Percentiles rank a stretch among this genome's conserved stretches.
Conservation (phyloP, 768 basidiomycete species). For the Boletus rubescentipes region DNA sequence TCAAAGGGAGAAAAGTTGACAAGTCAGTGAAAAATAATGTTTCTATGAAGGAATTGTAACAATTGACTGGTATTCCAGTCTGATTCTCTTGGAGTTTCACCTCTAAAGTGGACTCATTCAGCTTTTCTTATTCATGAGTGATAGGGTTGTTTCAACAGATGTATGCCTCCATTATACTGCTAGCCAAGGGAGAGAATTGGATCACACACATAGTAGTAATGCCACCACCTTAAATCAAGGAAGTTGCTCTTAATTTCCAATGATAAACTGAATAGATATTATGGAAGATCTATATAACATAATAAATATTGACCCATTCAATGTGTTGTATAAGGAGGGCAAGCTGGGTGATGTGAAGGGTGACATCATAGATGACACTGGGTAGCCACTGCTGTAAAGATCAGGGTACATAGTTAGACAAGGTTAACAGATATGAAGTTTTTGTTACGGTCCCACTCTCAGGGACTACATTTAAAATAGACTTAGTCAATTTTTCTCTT, state of each 20-base stretch:
- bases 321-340: slow-evolving; percentile 80
- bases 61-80: no score
- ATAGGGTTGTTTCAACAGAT: no score
- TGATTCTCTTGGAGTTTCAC: no score
- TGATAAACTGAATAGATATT: slow-evolving; percentile 37
- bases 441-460: no score
- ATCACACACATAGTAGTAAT: slow-evolving; percentile 70
- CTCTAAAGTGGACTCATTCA: no score
- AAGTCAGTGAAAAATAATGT: no score
- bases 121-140: no score
- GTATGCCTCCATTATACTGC: slow-evolving; percentile 66
- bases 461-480: no score
- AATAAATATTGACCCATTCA: slow-evolving; percentile 62
- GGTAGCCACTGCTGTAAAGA: slow-evolving; percentile 80
- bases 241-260: slow-evolving; percentile 9
- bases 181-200: slow-evolving; percentile 70
- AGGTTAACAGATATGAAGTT: no score
- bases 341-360: slow-evolving; percentile 71
- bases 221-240: slow-evolving; percentile 61
- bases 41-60: no score
- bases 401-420: slow-evolving; percentile 41
- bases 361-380: slow-evolving; percentile 60
- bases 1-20: no score
- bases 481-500: no score
- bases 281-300: slow-evolving; percentile 79